Percentiles rank a stretch among this genome's conserved stretches.
Evolutionary conservation across 1,139 yeast species (phyloP).

Genomic region (Yamadazyma atlantica): DNA sequence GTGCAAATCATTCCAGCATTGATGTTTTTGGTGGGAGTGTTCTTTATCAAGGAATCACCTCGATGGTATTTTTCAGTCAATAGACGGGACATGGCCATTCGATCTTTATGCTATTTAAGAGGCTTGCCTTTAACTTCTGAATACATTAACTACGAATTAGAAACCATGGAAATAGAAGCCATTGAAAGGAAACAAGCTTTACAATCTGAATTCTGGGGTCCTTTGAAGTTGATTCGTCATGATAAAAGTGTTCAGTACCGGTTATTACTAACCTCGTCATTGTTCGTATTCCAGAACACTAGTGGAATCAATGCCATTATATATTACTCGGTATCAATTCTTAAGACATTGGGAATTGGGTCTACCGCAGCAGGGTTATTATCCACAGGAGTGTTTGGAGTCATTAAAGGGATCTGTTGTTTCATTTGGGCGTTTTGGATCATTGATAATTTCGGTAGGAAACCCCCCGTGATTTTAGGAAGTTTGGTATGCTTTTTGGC

Average conservation of each 20-base stretch:
- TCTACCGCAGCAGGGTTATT: conserved; percentile 44
- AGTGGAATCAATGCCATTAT: conserved; percentile 36
- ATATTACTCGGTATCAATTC: conserved; percentile 33
- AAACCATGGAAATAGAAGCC: conserved; percentile 22
- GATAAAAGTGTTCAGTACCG: conserved; percentile 24
- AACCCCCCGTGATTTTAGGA: conserved; percentile 42
- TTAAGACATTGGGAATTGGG: conserved; percentile 30
- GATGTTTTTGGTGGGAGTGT: conserved; percentile 37
- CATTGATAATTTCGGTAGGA: conserved; percentile 49
- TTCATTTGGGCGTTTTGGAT: conserved; percentile 44
- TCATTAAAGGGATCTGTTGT: conserved; percentile 45
- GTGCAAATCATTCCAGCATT: conserved; percentile 46
- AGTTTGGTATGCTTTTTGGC: conserved; percentile 46
- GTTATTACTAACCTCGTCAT: conserved; percentile 25
- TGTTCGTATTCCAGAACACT: conserved; percentile 35
- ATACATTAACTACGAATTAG: conserved; percentile 27
- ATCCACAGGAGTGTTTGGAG: conserved; percentile 61
- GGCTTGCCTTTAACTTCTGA: conserved; percentile 23
- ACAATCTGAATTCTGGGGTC: conserved; percentile 27
- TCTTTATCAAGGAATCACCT: conserved; percentile 47
- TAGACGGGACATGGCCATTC: conserved; percentile 34
- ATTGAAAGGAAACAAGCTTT: conserved; percentile 20
- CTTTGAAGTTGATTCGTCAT: conserved; percentile 23
- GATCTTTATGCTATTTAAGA: conserved; percentile 29
- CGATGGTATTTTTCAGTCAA: conserved; percentile 42